Conservation (phyloP, 805 yeast genomes). For the Scheffersomyces coipomensis region DNA sequence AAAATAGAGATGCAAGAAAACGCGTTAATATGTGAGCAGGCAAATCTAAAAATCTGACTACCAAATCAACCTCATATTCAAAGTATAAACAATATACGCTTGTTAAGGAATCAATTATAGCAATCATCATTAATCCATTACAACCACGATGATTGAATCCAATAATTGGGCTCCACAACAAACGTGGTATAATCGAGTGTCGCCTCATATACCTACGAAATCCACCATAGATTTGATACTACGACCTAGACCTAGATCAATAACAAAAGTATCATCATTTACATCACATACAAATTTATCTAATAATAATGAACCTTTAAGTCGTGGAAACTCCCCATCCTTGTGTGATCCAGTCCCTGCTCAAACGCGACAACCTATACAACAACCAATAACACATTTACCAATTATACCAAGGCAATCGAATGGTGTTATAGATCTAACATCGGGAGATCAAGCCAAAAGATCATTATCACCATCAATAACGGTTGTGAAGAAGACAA, state of each 20-base stretch:
- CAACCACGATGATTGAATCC: neutral
- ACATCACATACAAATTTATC: too few species aligned
- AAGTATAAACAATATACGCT: neutral
- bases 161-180: neutral
- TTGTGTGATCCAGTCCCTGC: too few species aligned
- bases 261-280: neutral
- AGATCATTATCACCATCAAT: neutral
- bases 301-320: too few species aligned
- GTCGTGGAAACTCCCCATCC: too few species aligned
- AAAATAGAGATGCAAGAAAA: too few species aligned
- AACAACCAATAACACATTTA: neutral
- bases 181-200: neutral
- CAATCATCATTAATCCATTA: too few species aligned
- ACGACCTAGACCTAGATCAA: neutral
- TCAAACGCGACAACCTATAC: neutral
- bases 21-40: too few species aligned
- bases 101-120: too few species aligned
- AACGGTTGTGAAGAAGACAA: neutral
- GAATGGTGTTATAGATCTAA: conserved; percentile 1
- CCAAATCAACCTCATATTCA: neutral
- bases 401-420: neutral
- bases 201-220: neutral
- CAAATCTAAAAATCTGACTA: neutral
- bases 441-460: neutral
- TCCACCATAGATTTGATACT: neutral